A percentile compares a stretch with the other conserved stretches of the same genome.
These are phyloP conservation scores for Rubroboletus pulcherrimus DNA, from an alignment of 768 basidiomycete genomes.

Conservation along the genomic window DNA sequence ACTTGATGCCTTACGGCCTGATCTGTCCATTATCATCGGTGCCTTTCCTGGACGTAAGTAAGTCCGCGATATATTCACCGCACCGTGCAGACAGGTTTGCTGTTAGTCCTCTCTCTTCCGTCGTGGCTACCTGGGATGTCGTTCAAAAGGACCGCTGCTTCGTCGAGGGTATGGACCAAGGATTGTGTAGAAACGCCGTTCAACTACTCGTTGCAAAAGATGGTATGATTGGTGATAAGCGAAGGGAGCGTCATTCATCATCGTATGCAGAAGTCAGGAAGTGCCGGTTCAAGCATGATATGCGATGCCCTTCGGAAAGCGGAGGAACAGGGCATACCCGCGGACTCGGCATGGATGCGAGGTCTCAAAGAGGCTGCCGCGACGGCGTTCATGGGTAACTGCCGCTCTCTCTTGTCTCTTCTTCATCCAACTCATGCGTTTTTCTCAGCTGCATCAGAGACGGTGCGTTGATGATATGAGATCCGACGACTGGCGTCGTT, in stretches of 20 bases:
- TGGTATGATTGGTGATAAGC: not conserved
- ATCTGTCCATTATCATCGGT: conserved; percentile 7
- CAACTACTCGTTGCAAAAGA: conserved; percentile 3
- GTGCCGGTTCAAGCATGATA: not conserved
- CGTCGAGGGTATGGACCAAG: conserved; percentile 1
- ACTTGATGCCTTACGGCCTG: conserved; percentile 3
- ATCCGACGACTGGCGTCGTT: not conserved
- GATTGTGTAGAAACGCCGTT: conserved; percentile 11
- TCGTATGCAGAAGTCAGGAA: conserved; percentile 3
- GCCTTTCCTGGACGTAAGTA: conserved; percentile 15
- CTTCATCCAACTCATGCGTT: not conserved
- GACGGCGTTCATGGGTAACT: conserved; percentile 11
- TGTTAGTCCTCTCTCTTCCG: conserved; percentile 3
- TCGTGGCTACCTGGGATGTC: conserved; percentile 15
- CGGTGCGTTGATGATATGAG: conserved; percentile 5
- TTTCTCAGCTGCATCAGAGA: conserved; percentile 11
- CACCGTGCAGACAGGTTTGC: not conserved
- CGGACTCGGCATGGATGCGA: conserved; percentile 1
- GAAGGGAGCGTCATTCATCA: not conserved
- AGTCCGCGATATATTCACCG: not conserved
- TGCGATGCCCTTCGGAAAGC: conserved; percentile 4
- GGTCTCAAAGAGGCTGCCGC: conserved; percentile 12
- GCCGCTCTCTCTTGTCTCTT: not conserved
- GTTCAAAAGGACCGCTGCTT: conserved; percentile 1
- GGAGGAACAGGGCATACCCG: not conserved